Percentiles rank a stretch among this genome's conserved stretches.
phyloP scores from a whole-genome alignment of 2,329 filamentous ascomycete genomes.

The Paracamarosporium sp. region DNA sequence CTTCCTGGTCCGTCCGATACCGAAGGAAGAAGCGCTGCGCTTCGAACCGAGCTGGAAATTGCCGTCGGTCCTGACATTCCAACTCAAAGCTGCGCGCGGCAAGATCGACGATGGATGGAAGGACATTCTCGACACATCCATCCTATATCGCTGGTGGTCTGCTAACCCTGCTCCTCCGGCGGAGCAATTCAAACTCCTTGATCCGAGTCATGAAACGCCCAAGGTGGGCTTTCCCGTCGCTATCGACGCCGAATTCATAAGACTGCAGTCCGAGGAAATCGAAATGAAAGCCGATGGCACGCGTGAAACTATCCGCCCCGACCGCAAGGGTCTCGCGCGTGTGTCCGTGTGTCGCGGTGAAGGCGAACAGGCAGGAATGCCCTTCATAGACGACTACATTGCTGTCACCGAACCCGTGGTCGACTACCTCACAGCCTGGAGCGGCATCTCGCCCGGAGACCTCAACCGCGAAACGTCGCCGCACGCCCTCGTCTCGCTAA shows the following conservation, averaged over 20 bases:
- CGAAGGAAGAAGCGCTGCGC: slow-evolving; percentile 81
- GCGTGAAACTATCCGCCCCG: slow-evolving; percentile 88
- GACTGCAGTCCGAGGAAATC: slow-evolving; percentile 89
- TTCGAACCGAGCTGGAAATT: slow-evolving; percentile 94
- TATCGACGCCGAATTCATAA: slow-evolving; percentile 95
- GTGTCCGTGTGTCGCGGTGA: slow-evolving; percentile 86
- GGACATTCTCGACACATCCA: slow-evolving; percentile 78
- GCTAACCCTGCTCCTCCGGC: slow-evolving; percentile 48
- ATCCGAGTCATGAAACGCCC: slow-evolving; percentile 68
- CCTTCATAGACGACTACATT: slow-evolving; percentile 98
- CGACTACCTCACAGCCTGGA: slow-evolving; percentile 94
- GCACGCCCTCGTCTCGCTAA: slow-evolving; percentile 85
- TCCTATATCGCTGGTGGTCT: slow-evolving; percentile 79
- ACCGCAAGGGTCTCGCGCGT: slow-evolving; percentile 88
- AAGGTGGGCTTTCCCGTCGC: slow-evolving; percentile 78
- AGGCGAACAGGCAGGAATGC: slow-evolving; percentile 77
- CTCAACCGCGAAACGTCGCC: slow-evolving; percentile 78
- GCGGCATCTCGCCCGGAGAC: slow-evolving; percentile 86
- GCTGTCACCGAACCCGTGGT: slow-evolving; percentile 88
- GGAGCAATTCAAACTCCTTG: slow-evolving; percentile 67
- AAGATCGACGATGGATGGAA: slow-evolving; percentile 88
- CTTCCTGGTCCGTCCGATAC: slow-evolving; percentile 84
- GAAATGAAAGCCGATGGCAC: slow-evolving; percentile 95
- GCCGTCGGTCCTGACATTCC: slow-evolving; percentile 86
- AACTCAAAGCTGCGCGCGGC: slow-evolving; percentile 81